These are phyloP conservation scores for Ogataea angusta DNA, from an alignment of 805 yeast genomes.

Conservation along the genomic window DNA sequence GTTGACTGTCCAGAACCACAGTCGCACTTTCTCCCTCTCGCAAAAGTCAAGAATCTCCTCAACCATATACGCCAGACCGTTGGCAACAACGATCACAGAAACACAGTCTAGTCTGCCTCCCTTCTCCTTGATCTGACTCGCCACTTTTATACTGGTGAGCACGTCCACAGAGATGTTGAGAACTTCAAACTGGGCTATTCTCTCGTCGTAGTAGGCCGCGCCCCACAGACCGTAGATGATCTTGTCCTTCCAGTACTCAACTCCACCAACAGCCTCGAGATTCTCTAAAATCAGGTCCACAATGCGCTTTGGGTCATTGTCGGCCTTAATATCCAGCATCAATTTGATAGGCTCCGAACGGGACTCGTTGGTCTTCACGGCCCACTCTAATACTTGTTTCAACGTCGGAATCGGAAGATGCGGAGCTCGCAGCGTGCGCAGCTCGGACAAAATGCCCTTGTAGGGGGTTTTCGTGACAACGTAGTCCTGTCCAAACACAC, in stretches of 20 bases:
- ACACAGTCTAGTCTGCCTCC: conserved; percentile 22
- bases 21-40: conserved; percentile 18
- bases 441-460: conserved; percentile 25
- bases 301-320: conserved; percentile 29
- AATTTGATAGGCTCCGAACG: conserved; percentile 33
- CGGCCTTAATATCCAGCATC: conserved; percentile 37
- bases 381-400: conserved; percentile 32
- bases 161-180: conserved; percentile 32
- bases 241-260: conserved; percentile 33
- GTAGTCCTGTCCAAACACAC: conserved; percentile 33
- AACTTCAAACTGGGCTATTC: conserved; percentile 27
- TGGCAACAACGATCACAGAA: conserved; percentile 23
- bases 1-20: conserved; percentile 40
- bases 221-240: conserved; percentile 39
- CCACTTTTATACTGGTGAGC: conserved; percentile 20
- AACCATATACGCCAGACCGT: conserved; percentile 21
- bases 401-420: conserved; percentile 33
- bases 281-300: conserved; percentile 25
- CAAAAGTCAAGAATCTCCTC: conserved; percentile 18
- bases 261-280: conserved; percentile 20
- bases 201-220: conserved; percentile 26
- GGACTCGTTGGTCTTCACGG: conserved; percentile 40
- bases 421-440: conserved; percentile 32
- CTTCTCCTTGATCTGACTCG: conserved; percentile 17
- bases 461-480: conserved; percentile 28